phyloP scores from a whole-genome alignment of 192 early-diverging fungal genomes.

The Mortierella antarctica region DNA sequence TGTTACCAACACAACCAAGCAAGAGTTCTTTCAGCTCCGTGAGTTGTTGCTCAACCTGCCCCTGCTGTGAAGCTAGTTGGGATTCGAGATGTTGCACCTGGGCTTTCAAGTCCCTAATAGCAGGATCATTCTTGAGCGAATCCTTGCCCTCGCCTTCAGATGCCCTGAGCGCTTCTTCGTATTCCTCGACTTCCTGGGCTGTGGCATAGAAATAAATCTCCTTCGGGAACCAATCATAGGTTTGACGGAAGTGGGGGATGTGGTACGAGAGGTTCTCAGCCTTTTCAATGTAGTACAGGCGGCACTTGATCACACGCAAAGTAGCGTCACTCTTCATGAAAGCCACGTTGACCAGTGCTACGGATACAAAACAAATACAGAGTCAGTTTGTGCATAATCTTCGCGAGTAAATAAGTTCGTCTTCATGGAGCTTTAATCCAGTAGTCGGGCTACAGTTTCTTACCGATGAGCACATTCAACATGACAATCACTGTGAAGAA shows the following conservation, averaged over 20 bases:
- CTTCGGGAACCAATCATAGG: slow-evolving; percentile 5
- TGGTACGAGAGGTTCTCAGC: slow-evolving; percentile 20
- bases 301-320: slow-evolving; percentile 6
- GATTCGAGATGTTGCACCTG: too few species aligned
- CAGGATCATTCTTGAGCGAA: too few species aligned
- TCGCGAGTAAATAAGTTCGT: too few species aligned
- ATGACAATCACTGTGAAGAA: slow-evolving; percentile 37
- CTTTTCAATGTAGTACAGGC: slow-evolving; percentile 4
- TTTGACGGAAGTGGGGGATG: slow-evolving; percentile 18
- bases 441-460: not conserved
- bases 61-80: too few species aligned
- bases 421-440: too few species aligned
- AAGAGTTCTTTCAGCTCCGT: too few species aligned
- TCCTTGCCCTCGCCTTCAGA: too few species aligned
- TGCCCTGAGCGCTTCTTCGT: not conserved
- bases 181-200: not conserved
- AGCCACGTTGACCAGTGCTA: slow-evolving; percentile 24
- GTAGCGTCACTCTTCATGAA: slow-evolving; percentile 5
- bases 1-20: too few species aligned
- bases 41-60: too few species aligned
- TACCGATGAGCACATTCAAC: slow-evolving; percentile 40
- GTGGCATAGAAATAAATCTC: slow-evolving; percentile 6
- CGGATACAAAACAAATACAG: not conserved
- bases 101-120: too few species aligned
- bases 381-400: too few species aligned